These are phyloP conservation scores for Tolypocladium tropicale DNA, from an alignment of 2,329 filamentous ascomycete genomes.

Conservation along the genomic window DNA sequence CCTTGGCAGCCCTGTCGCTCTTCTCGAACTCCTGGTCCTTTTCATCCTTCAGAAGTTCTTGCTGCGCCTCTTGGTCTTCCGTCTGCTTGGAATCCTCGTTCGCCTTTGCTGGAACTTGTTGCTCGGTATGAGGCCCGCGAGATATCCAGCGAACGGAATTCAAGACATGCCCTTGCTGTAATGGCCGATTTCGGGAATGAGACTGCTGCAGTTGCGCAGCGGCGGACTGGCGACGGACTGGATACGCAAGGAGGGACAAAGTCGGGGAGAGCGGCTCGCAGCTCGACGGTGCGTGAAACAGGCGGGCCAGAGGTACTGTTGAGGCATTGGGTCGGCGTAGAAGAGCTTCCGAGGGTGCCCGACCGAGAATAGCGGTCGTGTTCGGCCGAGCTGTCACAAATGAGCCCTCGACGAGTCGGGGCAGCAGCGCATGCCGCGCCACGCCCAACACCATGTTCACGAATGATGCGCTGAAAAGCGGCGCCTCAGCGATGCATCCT, in stretches of 20 bases:
- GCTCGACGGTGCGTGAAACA: background rate
- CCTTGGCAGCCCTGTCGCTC: slow-evolving; percentile 77
- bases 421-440: slow-evolving; percentile 39
- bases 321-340: background rate
- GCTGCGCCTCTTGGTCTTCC: slow-evolving; percentile 9
- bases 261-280: background rate
- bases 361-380: background rate
- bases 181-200: background rate
- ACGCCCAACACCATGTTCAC: slow-evolving; percentile 38
- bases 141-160: slow-evolving; percentile 20
- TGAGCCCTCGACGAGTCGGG: slow-evolving; percentile 22
- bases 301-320: background rate
- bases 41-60: slow-evolving; percentile 19
- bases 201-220: background rate
- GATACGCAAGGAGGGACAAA: background rate
- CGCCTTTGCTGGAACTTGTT: slow-evolving; percentile 14
- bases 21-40: slow-evolving; percentile 41
- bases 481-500: slow-evolving; percentile 18
- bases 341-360: background rate
- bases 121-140: slow-evolving; percentile 10
- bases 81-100: slow-evolving; percentile 28
- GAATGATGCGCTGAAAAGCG: slow-evolving; percentile 11
- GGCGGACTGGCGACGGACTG: background rate
- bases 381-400: background rate
- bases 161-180: background rate